These are phyloP conservation scores for Calonectria hongkongensis DNA, from an alignment of 2,329 filamentous ascomycete species.

Conservation along the genomic window DNA sequence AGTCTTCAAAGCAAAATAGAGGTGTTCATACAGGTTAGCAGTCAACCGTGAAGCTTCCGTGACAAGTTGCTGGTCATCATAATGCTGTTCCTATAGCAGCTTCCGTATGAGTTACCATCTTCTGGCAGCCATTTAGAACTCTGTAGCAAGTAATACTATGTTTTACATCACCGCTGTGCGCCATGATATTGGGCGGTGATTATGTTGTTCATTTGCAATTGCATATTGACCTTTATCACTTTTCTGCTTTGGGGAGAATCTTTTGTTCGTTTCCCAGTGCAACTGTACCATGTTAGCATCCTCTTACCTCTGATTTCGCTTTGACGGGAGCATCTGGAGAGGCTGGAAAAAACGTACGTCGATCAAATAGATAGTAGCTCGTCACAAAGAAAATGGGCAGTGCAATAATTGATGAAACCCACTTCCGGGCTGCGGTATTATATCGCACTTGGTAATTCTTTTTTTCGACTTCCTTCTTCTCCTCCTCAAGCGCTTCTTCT, in stretches of 20 bases:
- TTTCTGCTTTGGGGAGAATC: not conserved
- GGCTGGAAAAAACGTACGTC: conserved; percentile 61
- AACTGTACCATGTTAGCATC: not conserved
- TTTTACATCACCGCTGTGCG: not conserved
- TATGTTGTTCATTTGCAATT: not conserved
- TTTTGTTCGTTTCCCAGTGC: conserved; percentile 9
- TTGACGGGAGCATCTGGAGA: rapidly evolving
- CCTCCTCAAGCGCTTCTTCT: conserved; percentile 45
- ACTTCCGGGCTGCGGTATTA: conserved; percentile 66
- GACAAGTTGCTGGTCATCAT: not conserved
- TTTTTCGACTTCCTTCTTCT: conserved; percentile 45
- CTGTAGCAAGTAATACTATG: not conserved
- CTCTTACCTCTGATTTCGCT: not conserved
- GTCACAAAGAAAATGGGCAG: conserved; percentile 73
- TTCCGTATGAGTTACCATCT: not conserved
- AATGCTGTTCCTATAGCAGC: too few species aligned
- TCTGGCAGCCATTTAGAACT: not conserved
- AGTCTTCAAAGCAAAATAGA: not conserved
- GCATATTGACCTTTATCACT: not conserved
- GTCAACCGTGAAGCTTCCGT: too few species aligned
- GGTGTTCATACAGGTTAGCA: too few species aligned
- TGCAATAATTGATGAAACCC: conserved; percentile 69
- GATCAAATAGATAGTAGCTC: conserved; percentile 72
- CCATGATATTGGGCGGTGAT: too few species aligned
- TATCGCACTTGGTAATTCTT: conserved; percentile 66